A percentile compares a stretch with the other conserved stretches of the same genome.
Conservation (phyloP, 176 grass and related monocot species). For the Zoysia pacifica region DNA sequence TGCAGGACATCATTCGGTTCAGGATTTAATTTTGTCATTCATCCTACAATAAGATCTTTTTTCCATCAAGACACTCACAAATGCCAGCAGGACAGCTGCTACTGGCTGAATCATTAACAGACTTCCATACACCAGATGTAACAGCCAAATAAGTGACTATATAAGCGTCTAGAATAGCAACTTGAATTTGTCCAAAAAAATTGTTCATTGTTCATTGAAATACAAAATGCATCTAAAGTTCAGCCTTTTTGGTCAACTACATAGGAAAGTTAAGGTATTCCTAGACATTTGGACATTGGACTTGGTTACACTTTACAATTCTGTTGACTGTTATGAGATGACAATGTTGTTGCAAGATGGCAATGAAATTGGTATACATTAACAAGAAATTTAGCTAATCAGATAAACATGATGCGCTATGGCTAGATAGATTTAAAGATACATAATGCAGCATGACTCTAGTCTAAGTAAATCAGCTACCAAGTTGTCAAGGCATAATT, state of each 20-base stretch:
- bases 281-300: neutral
- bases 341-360: neutral
- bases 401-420: neutral
- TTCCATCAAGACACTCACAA: neutral
- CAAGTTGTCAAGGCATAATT: neutral
- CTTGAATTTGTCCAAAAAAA: neutral
- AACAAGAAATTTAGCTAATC: neutral
- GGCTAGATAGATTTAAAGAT: neutral
- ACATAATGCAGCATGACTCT: neutral
- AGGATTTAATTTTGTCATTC: neutral
- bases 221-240: neutral
- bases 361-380: neutral
- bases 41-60: neutral
- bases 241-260: neutral
- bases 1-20: neutral
- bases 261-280: neutral
- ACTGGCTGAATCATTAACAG: neutral
- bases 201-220: neutral
- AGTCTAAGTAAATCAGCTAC: neutral
- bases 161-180: neutral
- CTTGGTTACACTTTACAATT: neutral
- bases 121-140: neutral
- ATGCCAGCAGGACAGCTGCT: neutral
- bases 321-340: neutral
- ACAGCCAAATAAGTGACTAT: neutral